phyloP scores from a whole-genome alignment of 352 stramenopile species.

The Peronospora belbahrii region DNA sequence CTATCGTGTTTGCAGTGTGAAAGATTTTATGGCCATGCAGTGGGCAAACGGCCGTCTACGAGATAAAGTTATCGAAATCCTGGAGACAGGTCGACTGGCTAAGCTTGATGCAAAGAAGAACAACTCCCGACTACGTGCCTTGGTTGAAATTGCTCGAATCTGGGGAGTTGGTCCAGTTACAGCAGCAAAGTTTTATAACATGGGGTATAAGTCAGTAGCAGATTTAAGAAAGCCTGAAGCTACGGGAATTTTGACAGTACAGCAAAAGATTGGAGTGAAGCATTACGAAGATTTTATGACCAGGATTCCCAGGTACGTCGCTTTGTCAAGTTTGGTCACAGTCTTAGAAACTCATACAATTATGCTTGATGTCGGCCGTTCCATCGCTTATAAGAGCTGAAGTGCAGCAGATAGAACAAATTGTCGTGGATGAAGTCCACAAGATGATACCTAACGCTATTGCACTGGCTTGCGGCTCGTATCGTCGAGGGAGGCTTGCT shows the following conservation, averaged over 20 bases:
- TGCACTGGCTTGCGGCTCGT: conserved; percentile 66
- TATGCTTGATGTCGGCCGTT: background rate
- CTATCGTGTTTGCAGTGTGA: conserved; percentile 44
- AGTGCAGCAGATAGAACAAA: conserved; percentile 65
- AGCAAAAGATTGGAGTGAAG: conserved; percentile 77
- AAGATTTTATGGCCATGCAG: conserved; percentile 50
- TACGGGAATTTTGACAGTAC: conserved; percentile 34
- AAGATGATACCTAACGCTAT: conserved; percentile 52
- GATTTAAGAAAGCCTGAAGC: conserved; percentile 36
- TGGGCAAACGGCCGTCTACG: conserved; percentile 65
- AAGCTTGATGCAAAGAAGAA: conserved; percentile 79
- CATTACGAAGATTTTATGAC: conserved; percentile 74
- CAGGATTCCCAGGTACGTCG: conserved; percentile 55
- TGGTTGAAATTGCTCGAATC: conserved; percentile 62
- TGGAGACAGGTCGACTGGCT: conserved; percentile 62
- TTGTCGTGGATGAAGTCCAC: conserved; percentile 61
- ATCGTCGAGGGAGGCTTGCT: conserved; percentile 58
- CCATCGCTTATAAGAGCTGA: conserved; percentile 37
- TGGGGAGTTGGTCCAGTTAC: conserved; percentile 77
- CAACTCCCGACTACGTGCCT: conserved; percentile 43
- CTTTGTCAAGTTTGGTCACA: background rate
- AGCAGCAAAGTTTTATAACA: conserved; percentile 66
- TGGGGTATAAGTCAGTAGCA: conserved; percentile 58
- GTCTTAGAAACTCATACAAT: background rate
- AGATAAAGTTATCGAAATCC: conserved; percentile 66